These are phyloP conservation scores for Rugiboletus extremiorientalis DNA, from an alignment of 1,284 basidiomycete genomes.

Conservation along the genomic window DNA sequence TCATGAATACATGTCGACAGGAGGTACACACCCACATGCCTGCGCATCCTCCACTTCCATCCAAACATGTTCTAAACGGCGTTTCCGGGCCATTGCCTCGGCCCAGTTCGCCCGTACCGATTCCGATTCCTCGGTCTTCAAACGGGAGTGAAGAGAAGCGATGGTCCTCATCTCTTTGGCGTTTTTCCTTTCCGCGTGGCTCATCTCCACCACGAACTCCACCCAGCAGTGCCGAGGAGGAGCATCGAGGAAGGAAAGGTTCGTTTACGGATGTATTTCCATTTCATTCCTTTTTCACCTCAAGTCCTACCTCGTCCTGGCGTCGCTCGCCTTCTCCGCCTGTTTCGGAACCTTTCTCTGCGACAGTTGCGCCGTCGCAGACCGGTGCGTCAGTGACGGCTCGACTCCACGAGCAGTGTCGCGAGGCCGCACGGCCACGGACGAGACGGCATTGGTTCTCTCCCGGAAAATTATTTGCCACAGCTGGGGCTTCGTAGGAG, in stretches of 20 bases:
- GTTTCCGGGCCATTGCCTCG: conserved; percentile 22
- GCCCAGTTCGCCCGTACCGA: conserved; percentile 34
- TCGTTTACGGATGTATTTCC: conserved; percentile 46
- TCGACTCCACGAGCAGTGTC: conserved; percentile 33
- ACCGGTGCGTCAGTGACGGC: conserved; percentile 2
- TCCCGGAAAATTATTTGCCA: conserved; percentile 52
- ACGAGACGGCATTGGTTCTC: conserved; percentile 59
- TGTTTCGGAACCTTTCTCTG: conserved; percentile 21
- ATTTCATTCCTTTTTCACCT: conserved; percentile 38
- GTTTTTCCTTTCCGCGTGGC: conserved; percentile 42
- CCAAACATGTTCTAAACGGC: conserved; percentile 12
- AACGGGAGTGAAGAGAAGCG: conserved; percentile 36
- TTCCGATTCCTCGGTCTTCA: conserved; percentile 35
- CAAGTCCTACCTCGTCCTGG: conserved; percentile 34
- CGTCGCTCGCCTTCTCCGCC: conserved; percentile 35
- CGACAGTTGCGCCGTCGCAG: conserved; percentile 8
- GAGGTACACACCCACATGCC: conserved; percentile 16
- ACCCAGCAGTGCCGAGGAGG: conserved; percentile 24
- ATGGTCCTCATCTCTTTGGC: conserved; percentile 43
- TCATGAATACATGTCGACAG: conserved; percentile 31
- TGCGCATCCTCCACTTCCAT: conserved; percentile 10
- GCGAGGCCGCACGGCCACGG: conserved; percentile 44
- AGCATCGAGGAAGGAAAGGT: conserved; percentile 29
- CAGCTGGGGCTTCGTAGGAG: conserved; percentile 40
- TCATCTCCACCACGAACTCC: conserved; percentile 33